Evolutionary conservation across 352 stramenopile species (phyloP).

Genomic region (Stramenopiles sp.): DNA sequence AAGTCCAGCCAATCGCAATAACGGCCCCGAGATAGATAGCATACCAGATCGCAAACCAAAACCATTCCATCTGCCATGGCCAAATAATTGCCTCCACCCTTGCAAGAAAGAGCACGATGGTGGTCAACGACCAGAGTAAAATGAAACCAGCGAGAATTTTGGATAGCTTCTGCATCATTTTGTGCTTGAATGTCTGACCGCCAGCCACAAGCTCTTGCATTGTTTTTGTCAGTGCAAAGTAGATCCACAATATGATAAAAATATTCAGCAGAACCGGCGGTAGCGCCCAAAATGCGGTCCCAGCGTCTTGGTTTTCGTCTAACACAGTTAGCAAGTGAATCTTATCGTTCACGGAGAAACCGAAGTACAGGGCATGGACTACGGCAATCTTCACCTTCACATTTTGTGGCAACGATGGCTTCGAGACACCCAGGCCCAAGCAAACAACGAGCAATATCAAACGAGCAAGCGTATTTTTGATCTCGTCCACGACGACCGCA

Average conservation of each 20-base stretch:
- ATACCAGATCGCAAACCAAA: background rate
- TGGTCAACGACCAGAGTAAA: background rate
- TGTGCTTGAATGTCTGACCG: background rate
- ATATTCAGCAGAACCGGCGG: background rate
- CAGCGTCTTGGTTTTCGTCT: background rate
- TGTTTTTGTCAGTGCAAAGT: background rate
- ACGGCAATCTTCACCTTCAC: background rate
- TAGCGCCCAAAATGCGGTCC: background rate
- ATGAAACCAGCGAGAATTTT: background rate
- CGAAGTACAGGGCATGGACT: background rate
- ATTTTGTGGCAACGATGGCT: background rate
- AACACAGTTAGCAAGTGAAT: background rate
- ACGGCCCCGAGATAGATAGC: background rate
- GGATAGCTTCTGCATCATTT: background rate
- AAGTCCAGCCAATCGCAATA: background rate
- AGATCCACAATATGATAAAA: background rate
- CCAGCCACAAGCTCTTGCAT: background rate
- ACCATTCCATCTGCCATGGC: conserved; percentile 1
- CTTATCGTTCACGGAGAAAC: background rate
- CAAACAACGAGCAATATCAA: background rate
- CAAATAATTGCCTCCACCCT: background rate
- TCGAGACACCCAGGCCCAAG: background rate
- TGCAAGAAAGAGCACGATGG: background rate
- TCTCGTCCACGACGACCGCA: background rate
- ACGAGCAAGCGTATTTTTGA: background rate